Base-by-base conservation (phyloP, 805 yeast genomes). In the Teunomyces panamensis region DNA sequence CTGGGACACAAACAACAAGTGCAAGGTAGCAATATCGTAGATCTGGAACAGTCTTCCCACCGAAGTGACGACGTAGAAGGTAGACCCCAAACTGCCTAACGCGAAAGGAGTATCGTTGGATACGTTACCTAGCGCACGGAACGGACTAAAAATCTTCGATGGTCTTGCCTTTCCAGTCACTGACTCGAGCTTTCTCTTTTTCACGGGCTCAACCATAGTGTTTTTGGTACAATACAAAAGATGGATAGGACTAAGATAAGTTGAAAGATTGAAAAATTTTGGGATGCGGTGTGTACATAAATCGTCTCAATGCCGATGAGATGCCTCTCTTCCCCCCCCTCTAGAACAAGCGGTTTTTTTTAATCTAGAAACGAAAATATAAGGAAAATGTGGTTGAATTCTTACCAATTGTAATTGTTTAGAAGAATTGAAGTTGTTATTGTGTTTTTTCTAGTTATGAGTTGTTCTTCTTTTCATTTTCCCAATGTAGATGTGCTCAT, bases 21-120 rank as follows among this genome's bases (percentile, higher is more conserved):
- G 94, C 52, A 92, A 71, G 5, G 87, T 89, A 29, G 92, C 82
- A 58, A 87, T 96, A 69, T 94, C 99, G 60, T 87, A 94, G 27
- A 94, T 89, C 65, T 92, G 98, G 71, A 94, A 89, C 0, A 92
- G 78, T 45, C 83, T 77, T 2, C 97, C 98, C 17, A 94, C 96
- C 39, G 88, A 83, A 0, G 98, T 92, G 13, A 85, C 96, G 34
- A 89, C 81, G 59, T 91, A 87, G 58, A 87, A 91, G 1, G 96
- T 83, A 11, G 88, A 78, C 45, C 99, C 99, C 49, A 92, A 75
- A 1, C 92, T 83, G 26, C 98, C 95, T 16, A 89, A 74, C 5
- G 96, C 87, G 62, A 91, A 89, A 2, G 98, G 98, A 1, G 78
- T 74, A 32, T 80, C 84, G 61, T 89, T 89, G 27, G 96, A 78